Base-by-base conservation (phyloP, 2,329 filamentous ascomycete species). In the Epichloe sylvatica region DNA sequence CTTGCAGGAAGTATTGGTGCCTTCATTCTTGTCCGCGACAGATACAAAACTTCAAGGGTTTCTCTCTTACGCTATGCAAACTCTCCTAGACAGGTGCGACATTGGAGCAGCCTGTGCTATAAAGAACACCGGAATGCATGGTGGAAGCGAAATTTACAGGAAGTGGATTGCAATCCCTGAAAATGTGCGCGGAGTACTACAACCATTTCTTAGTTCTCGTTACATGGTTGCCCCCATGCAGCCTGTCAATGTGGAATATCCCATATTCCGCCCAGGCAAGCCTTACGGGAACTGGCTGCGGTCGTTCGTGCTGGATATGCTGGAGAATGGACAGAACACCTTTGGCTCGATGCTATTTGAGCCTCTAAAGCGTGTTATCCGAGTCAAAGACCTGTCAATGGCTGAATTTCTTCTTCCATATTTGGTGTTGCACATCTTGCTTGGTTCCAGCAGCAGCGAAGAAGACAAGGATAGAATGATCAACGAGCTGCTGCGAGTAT, bases 1-100 rank as follows among this genome's bases (percentile, higher is more conserved):
- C 44, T 73, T 99, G 15, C 84, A 95, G 59, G 78, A 94, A 60
- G 84, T 95, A 7, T 71, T 98, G 11, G 88, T 97, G 25, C 89
- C 90, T 53, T 84, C 90, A 0, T 99, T 98, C 61, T 72, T 94
- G 41, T 94, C 91, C 1, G 85, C 87, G 1, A 92, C 85, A 0
- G 94, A 96, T 62, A 85, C 89, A 2, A 83, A 81, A 55, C 76
- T 89, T 5, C 92, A 97, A 64, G 90, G 89, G 0, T 95, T 94
- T 61, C 74, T 99, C 17, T 91, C 91, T 1, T 98, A 86, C 65
- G 86, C 84, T 2, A 96, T 98, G 81, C 92, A 99, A 65, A 84
- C 94, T 59, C 75, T 97, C 39, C 75, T 97, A 3, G 81, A 83
- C 42, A 80, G 83, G 56, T 87, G 85, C 59, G 82, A 84, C 30